These are phyloP conservation scores for Pseudogymnoascus sp. DNA, from an alignment of 2,329 filamentous ascomycete species.

Conservation along the genomic window DNA sequence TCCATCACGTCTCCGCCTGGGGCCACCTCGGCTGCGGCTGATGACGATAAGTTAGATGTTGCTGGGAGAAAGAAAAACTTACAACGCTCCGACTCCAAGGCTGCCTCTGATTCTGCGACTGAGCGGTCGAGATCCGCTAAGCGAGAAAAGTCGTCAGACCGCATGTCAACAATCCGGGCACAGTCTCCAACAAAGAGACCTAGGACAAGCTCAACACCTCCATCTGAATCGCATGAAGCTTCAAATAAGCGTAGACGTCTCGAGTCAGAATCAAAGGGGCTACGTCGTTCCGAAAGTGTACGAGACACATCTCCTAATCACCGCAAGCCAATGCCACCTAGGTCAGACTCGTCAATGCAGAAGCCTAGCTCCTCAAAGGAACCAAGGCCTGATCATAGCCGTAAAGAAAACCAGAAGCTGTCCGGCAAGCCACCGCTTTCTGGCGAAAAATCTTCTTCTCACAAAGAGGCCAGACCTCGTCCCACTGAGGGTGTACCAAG, in stretches of 20 bases:
- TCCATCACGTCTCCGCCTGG: constrained; percentile 34
- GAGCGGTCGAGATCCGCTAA: constrained; percentile 53
- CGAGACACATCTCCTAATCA: constrained; percentile 24
- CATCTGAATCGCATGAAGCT: constrained; percentile 44
- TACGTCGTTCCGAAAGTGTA: constrained; percentile 18
- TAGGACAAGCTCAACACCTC: constrained; percentile 41
- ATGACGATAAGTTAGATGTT: constrained; percentile 1
- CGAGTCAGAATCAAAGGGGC: constrained; percentile 33
- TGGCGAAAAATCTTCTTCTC: constrained; percentile 16
- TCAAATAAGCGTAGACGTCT: constrained; percentile 49
- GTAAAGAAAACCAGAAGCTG: constrained; percentile 10
- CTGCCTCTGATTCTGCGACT: constrained; percentile 16
- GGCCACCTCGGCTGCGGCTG: not conserved
- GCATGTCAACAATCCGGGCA: constrained; percentile 37
- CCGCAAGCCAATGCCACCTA: not conserved
- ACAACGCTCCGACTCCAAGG: constrained; percentile 1
- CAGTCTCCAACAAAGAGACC: constrained; percentile 49
- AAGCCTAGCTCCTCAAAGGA: not conserved
- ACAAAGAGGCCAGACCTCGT: constrained; percentile 11
- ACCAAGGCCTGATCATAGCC: not conserved
- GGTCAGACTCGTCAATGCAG: not conserved
- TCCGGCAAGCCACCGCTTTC: constrained; percentile 15
- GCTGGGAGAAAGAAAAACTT: not conserved
- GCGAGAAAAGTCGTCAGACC: constrained; percentile 51
- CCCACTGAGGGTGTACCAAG: not conserved